Percentiles rank a stretch among this genome's conserved stretches.
These are phyloP conservation scores for Fusarium decemcellulare DNA, from an alignment of 2,329 filamentous ascomycete species.

Conservation along the genomic window DNA sequence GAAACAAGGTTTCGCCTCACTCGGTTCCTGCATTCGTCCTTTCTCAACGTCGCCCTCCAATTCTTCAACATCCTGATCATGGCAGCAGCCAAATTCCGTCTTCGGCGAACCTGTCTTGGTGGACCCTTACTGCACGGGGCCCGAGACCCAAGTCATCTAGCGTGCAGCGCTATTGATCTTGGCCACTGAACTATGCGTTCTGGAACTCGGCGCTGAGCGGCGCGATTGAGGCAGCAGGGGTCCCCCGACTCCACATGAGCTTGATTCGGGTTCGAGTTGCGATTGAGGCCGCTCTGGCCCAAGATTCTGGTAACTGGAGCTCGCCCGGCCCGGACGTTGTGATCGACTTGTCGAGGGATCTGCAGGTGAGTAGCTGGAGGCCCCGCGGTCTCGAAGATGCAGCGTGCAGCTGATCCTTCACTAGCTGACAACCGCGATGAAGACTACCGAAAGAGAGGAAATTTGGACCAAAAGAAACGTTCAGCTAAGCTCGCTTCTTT, in stretches of 20 bases:
- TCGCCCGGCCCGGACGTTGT: neutral
- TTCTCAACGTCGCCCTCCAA: neutral
- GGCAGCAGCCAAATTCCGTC: neutral
- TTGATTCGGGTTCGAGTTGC: neutral
- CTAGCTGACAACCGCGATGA: neutral
- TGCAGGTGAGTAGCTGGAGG: neutral
- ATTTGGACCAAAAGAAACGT: neutral
- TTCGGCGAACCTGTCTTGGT: neutral
- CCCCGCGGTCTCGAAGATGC: neutral
- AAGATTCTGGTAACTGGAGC: slow-evolving; percentile 3
- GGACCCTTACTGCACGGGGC: neutral
- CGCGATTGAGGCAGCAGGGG: neutral
- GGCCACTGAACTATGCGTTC: neutral
- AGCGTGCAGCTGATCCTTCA: neutral
- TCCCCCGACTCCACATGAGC: neutral
- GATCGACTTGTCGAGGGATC: neutral
- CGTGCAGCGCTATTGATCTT: slow-evolving; percentile 11
- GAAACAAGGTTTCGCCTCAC: neutral
- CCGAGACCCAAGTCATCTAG: neutral
- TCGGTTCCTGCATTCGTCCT: too few relatives aligned
- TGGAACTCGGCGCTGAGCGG: slow-evolving; percentile 1
- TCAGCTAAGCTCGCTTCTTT: neutral
- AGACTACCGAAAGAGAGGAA: neutral
- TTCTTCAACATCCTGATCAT: neutral
- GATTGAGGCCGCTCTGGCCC: neutral